These are phyloP conservation scores for Amesomyces nigricolor DNA, from an alignment of 2,329 filamentous ascomycete genomes.

Conservation along the genomic window DNA sequence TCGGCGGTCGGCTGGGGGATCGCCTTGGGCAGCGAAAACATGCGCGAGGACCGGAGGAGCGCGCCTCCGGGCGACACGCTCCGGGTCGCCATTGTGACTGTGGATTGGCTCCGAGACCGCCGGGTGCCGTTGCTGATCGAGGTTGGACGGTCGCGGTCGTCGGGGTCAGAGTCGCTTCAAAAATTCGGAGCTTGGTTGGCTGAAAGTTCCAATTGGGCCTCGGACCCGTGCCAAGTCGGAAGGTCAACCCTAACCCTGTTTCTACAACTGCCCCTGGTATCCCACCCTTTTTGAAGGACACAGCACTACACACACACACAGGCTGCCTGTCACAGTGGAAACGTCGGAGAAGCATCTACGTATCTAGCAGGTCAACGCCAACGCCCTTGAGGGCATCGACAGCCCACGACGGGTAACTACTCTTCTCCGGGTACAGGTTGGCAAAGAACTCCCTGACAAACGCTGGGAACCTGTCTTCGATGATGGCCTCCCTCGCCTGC, in stretches of 20 bases:
- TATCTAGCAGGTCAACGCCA: slow-evolving; percentile 64
- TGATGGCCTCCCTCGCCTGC: slow-evolving; percentile 65
- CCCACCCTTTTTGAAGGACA: background rate
- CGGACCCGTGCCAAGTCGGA: background rate
- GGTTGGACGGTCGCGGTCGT: slow-evolving; percentile 6
- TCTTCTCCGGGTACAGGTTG: slow-evolving; percentile 61
- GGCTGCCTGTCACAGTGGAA: background rate
- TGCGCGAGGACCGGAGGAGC: slow-evolving; percentile 77
- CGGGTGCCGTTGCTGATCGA: slow-evolving; percentile 9
- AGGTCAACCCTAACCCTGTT: slow-evolving; percentile 19
- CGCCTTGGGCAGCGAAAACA: slow-evolving; percentile 80
- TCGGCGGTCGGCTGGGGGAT: slow-evolving; percentile 56
- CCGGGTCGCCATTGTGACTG: slow-evolving; percentile 28
- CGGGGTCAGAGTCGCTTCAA: slow-evolving; percentile 13
- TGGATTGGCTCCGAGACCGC: slow-evolving; percentile 8
- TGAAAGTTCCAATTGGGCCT: background rate
- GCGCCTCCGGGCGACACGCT: slow-evolving; percentile 55
- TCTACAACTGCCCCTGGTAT: background rate
- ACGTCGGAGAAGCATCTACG: slow-evolving; percentile 10
- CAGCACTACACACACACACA: background rate
- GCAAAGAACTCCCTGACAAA: slow-evolving; percentile 76
- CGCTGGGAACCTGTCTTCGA: slow-evolving; percentile 72
- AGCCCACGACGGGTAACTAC: slow-evolving; percentile 75
- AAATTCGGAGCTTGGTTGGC: slow-evolving; percentile 20
- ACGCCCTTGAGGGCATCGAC: slow-evolving; percentile 71